A percentile compares a stretch with the other conserved stretches of the same genome.
Evolutionary conservation across 805 yeast species (phyloP).

Genomic region (Candida silvicultrix): DNA sequence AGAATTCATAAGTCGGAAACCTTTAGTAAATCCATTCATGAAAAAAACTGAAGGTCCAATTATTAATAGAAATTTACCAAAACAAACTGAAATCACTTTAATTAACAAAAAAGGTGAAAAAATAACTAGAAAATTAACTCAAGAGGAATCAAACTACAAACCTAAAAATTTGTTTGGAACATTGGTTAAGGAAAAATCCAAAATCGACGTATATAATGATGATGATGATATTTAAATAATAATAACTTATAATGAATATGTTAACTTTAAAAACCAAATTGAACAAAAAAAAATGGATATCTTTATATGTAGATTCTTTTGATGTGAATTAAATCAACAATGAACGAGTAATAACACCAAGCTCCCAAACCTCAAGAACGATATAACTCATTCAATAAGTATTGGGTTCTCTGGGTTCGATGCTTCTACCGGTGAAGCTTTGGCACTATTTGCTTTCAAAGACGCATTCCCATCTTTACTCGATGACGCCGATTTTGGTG

Average conservation of each 20-base stretch:
- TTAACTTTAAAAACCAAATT: neutral
- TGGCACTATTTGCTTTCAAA: neutral
- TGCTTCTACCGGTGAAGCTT: neutral
- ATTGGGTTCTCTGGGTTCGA: neutral
- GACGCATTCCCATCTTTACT: too few species aligned
- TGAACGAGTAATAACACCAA: too few species aligned
- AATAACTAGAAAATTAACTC: slow-evolving; percentile 16
- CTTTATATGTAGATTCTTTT: too few species aligned
- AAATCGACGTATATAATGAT: slow-evolving; percentile 1
- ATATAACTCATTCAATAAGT: neutral
- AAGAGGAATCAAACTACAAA: slow-evolving; percentile 19
- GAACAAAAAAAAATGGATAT: too few species aligned
- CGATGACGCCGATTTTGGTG: too few species aligned
- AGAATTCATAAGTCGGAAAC: slow-evolving; percentile 8
- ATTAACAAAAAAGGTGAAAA: slow-evolving; percentile 29
- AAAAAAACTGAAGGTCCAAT: slow-evolving; percentile 3
- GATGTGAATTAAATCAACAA: too few species aligned
- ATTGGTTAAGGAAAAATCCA: neutral
- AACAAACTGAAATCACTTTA: slow-evolving; percentile 21
- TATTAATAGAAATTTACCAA: slow-evolving; percentile 15
- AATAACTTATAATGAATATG: neutral
- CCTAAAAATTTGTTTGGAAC: slow-evolving; percentile 24
- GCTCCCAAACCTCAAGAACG: too few species aligned
- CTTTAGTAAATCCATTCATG: slow-evolving; percentile 18
- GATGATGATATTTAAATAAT: neutral